Evolutionary conservation across 2,329 filamentous ascomycete genomes (phyloP), one percentile per base, ranked within the genome.

Genomic region (Zasmidium angulare): DNA sequence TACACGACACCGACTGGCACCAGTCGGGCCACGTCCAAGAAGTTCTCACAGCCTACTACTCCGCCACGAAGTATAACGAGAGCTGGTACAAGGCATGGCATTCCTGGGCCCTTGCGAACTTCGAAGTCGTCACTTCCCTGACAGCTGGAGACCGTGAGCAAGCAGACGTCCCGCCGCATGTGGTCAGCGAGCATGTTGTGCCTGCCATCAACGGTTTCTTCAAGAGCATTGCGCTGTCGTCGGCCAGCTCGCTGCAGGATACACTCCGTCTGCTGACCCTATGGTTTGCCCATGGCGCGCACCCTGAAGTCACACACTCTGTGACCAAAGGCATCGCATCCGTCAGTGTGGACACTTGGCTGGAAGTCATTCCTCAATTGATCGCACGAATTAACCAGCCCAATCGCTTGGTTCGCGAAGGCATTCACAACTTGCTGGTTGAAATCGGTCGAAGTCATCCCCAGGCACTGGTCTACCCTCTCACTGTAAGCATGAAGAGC

Each of bases 71-170:
- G 60, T 97, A 96, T 77, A 96, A 99, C 73, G 89, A 91, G 31
- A 87, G 89, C 62, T 99, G 93, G 86, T 99, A 99, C 80, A 99
- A 99, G 77, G 95, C 96, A 7, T 99, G 95, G 95, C 95, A 99
- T 76, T 90, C 95, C 0, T 99, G 95, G 93, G 96, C 95, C 11
- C 78, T 99, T 63, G 93, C 95, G 55, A 99, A 99, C 75, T 99
- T 99, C 70, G 93, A 99, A 76, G 95, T 99, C 58, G 93, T 98
- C 40, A 96, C 95, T 68, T 86, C 89, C 0, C 80, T 95, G 58
- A 85, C 88, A 9, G 83, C 88, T 21, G 84, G 82, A 17, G 89
- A 89, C 63, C 82, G 84, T 49, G 82, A 85, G 62, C 78, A 77
- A 17, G 77, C 81, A 24, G 77, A 81, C 58, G 77, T 86, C 43